Base-by-base conservation (phyloP, 164 flowering plant species). In the Macadamia tetraphylla region DNA sequence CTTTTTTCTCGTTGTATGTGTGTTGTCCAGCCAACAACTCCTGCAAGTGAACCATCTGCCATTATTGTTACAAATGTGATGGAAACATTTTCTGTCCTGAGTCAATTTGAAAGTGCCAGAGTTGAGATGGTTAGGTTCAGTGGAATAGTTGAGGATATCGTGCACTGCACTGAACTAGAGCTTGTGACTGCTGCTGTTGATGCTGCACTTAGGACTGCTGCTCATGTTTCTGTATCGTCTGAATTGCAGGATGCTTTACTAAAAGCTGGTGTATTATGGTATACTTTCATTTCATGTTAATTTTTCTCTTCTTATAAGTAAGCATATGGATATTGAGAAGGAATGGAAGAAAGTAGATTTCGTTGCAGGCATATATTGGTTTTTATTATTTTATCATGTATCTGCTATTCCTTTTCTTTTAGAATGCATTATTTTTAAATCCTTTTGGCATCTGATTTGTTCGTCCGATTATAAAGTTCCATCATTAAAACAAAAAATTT, bases 1-100 rank as follows among this genome's bases (percentile, higher is more conserved):
- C 96, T 95, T 81, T 92, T 95, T 64, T 89, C 94, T 30, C 96
- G 99, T 56, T 95, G 99, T 81, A 89, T 92, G 98, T 76, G 92
- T 77, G 94, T 95, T 32, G 96, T 95, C 70, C 99, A 89, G 74
- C 94, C 96, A 66, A 89, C 93, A 63, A 92, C 99, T 73, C 80
- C 91, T 73, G 84, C 96, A 46, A 89, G 44, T 71, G 99, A 92
- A 79, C 85, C 96, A 42, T 81, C 99, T 66, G 94, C 97, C 6
- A 74, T 87, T 46, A 91, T 95, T 78, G 96, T 95, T 62, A 88
- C 96, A 52, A 92, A 95, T 78, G 85, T 92, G 68, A 89, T 95
- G 96, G 82, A 81, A 30, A 92, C 99, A 9, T 88, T 92, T 77
- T 74, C 93, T 44, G 96, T 87, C 53, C 70, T 95, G 70, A 87